Conservation (phyloP, 2,329 filamentous ascomycete species). For the Penicillium frequentans region DNA sequence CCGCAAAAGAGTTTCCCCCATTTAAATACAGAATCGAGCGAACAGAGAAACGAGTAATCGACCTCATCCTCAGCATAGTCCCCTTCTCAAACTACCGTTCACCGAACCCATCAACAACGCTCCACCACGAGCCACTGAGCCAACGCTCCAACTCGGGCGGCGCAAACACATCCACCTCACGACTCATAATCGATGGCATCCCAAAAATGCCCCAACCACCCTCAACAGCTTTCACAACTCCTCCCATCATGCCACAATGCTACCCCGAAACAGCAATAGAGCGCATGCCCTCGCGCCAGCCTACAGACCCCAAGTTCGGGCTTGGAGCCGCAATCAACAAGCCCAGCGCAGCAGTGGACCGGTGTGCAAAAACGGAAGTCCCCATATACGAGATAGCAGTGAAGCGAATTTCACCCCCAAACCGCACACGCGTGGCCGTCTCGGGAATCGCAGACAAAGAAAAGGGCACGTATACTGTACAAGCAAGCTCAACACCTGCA, state of each 20-base stretch:
- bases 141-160: background rate
- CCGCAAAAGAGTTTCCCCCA: slow-evolving; percentile 9
- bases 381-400: slow-evolving; percentile 10
- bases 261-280: slow-evolving; percentile 1
- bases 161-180: background rate
- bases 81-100: slow-evolving; percentile 18
- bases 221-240: background rate
- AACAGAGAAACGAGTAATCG: slow-evolving; percentile 23
- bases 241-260: slow-evolving; percentile 4
- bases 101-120: slow-evolving; percentile 7
- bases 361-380: background rate
- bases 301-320: background rate
- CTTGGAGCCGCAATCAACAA: background rate
- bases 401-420: background rate
- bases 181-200: background rate
- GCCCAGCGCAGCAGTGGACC: background rate
- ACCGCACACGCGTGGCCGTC: background rate
- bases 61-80: slow-evolving; percentile 20
- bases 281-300: background rate
- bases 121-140: background rate
- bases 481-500: background rate
- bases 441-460: background rate
- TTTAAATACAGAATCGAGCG: slow-evolving; percentile 19
- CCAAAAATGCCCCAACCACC: background rate
- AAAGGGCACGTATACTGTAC: too few species aligned